Percentiles rank a stretch among this genome's conserved stretches.
Conservation (phyloP, 768 basidiomycete genomes). For the Leccinum imitatum region DNA sequence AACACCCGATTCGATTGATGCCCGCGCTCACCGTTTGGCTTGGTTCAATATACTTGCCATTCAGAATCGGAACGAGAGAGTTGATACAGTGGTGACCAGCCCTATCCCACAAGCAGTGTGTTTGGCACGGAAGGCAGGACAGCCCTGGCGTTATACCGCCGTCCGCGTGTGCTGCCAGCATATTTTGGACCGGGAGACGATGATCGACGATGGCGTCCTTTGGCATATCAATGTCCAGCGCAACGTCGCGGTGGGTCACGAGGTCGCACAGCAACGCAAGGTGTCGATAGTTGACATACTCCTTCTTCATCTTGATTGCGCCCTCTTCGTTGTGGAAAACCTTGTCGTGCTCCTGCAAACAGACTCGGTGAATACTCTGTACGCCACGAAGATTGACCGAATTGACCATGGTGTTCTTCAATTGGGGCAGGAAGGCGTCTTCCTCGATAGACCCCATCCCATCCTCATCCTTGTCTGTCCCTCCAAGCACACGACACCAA, state of each 20-base stretch:
- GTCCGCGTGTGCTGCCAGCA: conserved; percentile 75
- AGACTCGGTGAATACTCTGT: conserved; percentile 85
- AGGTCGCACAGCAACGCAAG: conserved; percentile 94
- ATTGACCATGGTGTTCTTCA: conserved; percentile 96
- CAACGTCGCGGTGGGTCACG: conserved; percentile 97
- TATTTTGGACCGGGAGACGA: conserved; percentile 82
- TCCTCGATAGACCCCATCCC: conserved; percentile 76
- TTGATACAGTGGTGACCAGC: too few relatives aligned
- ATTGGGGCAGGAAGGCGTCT: conserved; percentile 92
- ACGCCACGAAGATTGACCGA: conserved; percentile 95
- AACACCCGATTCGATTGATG: too few relatives aligned
- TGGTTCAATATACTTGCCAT: too few relatives aligned
- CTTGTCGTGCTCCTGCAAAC: conserved; percentile 87
- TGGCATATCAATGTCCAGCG: conserved; percentile 95
- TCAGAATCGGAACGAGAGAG: too few relatives aligned
- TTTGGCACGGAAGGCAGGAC: too few relatives aligned
- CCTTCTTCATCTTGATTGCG: conserved; percentile 59
- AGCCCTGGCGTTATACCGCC: conserved; percentile 87
- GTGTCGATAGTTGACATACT: conserved; percentile 99
- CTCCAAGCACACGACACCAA: conserved; percentile 89
- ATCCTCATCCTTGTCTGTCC: conserved; percentile 86
- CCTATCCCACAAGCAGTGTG: too few relatives aligned
- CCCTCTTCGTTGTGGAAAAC: conserved; percentile 67
- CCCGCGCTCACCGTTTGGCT: too few relatives aligned
- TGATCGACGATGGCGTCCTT: conserved; percentile 98